Conservation (phyloP, 257 asterid species). For the Eucommia ulmoides region DNA sequence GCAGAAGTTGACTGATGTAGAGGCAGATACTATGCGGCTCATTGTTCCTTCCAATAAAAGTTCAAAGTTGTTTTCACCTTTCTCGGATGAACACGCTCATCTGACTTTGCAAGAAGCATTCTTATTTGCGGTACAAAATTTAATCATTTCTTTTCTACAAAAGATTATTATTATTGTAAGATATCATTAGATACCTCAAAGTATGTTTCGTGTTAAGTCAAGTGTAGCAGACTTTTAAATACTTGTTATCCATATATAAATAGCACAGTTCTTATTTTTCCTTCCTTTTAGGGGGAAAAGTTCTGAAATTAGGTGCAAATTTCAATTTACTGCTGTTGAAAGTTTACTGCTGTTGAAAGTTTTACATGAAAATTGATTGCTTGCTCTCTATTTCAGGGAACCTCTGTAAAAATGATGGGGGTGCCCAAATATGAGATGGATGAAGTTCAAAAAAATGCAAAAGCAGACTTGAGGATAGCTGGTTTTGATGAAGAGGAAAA, state of each 20-base stretch:
- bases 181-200: not conserved
- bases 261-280: not conserved
- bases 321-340: too few relatives aligned
- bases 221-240: not conserved
- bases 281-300: not conserved
- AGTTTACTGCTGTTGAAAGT: too few relatives aligned
- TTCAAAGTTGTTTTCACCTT: slow-evolving; percentile 63
- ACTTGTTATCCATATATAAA: not conserved
- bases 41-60: slow-evolving; percentile 53
- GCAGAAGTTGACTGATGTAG: slow-evolving; percentile 52
- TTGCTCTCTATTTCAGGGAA: slow-evolving; percentile 39
- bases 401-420: slow-evolving; percentile 85
- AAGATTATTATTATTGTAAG: not conserved
- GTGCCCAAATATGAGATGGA: slow-evolving; percentile 68
- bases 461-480: slow-evolving; percentile 61
- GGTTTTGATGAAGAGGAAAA: slow-evolving; percentile 89
- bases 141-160: not conserved
- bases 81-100: slow-evolving; percentile 58
- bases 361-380: not conserved
- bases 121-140: slow-evolving; percentile 34
- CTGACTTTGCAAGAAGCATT: slow-evolving; percentile 43
- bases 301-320: too few relatives aligned
- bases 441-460: slow-evolving; percentile 49
- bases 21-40: slow-evolving; percentile 59
- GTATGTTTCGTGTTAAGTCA: not conserved